Percentiles rank a stretch among this genome's conserved stretches.
These are phyloP conservation scores for Fusarium tjaetaba DNA, from an alignment of 2,329 filamentous ascomycete species.

Conservation along the genomic window DNA sequence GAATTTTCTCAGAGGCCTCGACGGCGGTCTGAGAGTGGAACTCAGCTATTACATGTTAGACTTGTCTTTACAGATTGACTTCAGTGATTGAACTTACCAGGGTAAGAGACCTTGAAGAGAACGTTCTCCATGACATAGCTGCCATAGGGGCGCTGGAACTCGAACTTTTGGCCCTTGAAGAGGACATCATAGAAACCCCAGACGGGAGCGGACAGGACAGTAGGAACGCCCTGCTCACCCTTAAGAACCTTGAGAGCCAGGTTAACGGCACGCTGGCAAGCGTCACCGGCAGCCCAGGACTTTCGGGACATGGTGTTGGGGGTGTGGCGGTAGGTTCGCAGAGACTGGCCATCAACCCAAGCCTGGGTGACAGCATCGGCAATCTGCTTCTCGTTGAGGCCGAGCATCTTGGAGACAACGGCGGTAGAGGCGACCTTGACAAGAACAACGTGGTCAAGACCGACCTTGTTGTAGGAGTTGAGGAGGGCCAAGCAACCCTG, in stretches of 20 bases:
- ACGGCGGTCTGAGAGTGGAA: slow-evolving; percentile 99
- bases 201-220: slow-evolving; percentile 88
- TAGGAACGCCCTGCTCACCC: slow-evolving; percentile 91
- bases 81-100: slow-evolving; percentile 65
- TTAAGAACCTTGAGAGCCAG: slow-evolving; percentile 89
- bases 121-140: slow-evolving; percentile 99
- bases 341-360: slow-evolving; percentile 94
- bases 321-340: slow-evolving; percentile 96
- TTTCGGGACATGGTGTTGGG: slow-evolving; percentile 99
- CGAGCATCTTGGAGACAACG: slow-evolving; percentile 94
- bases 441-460: slow-evolving; percentile 95
- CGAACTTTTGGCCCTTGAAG: slow-evolving; percentile 94
- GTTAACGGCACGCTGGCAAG: slow-evolving; percentile 94
- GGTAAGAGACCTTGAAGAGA: slow-evolving; percentile 99
- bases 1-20: slow-evolving; percentile 90
- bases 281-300: slow-evolving; percentile 98
- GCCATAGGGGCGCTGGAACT: slow-evolving; percentile 95
- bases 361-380: slow-evolving; percentile 96
- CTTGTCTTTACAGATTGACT: background rate
- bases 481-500: slow-evolving; percentile 96
- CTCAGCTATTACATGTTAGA: slow-evolving; percentile 66
- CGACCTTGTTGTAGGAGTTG: slow-evolving; percentile 99
- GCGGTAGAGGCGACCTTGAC: slow-evolving; percentile 98
- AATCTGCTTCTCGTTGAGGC: slow-evolving; percentile 88
- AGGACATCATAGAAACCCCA: slow-evolving; percentile 99